Evolutionary conservation across 2,329 filamentous ascomycete species (phyloP).

Genomic region (Penicillium freii): DNA sequence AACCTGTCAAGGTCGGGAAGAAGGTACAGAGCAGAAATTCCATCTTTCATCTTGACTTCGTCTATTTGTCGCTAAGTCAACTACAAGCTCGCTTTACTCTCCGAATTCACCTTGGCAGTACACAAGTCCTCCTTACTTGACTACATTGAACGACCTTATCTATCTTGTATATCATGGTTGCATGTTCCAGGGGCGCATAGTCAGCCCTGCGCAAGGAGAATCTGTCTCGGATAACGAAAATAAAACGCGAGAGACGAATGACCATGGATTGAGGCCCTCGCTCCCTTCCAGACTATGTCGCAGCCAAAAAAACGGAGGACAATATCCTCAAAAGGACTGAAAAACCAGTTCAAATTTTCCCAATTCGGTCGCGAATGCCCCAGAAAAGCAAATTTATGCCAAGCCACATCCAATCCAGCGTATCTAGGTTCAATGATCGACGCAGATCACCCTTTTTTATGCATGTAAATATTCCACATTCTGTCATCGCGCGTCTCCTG

Average conservation of each 20-base stretch:
- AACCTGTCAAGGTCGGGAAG: neutral
- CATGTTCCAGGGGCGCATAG: slow-evolving; percentile 1
- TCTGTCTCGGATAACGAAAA: slow-evolving; percentile 1
- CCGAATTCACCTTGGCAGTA: neutral
- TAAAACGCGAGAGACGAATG: neutral
- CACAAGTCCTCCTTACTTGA: slow-evolving; percentile 6
- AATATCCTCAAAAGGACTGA: neutral
- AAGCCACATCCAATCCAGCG: slow-evolving; percentile 16
- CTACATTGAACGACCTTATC: neutral
- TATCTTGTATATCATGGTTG: neutral
- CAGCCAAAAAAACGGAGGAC: neutral
- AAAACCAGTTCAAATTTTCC: neutral
- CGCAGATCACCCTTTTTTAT: slow-evolving; percentile 22
- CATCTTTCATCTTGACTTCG: neutral
- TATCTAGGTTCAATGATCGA: slow-evolving; percentile 28
- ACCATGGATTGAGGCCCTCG: neutral
- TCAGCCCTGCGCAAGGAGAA: slow-evolving; percentile 5
- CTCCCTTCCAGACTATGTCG: neutral
- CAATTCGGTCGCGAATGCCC: neutral
- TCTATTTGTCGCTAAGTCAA: neutral
- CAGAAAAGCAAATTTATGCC: slow-evolving; percentile 14
- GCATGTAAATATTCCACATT: slow-evolving; percentile 25
- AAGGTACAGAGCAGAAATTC: neutral
- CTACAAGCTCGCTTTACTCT: neutral
- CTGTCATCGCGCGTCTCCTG: slow-evolving; percentile 27